Percentiles rank a stretch among this genome's conserved stretches.
phyloP scores from a whole-genome alignment of 352 stramenopile genomes.

The Phytopythium aichiense region DNA sequence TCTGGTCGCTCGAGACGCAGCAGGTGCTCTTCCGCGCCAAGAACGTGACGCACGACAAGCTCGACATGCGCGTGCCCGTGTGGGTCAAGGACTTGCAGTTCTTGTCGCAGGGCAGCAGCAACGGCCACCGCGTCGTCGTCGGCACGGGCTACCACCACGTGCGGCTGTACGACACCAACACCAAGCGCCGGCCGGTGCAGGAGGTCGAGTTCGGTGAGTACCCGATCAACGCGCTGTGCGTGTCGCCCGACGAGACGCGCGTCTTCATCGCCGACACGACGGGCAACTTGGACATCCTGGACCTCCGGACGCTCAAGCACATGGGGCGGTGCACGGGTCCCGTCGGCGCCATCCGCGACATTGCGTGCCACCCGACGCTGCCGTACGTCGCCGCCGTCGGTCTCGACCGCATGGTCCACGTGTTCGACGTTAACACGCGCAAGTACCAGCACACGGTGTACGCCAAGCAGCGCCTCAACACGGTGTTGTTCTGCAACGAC shows the following conservation, averaged over 20 bases:
- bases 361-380: conserved; percentile 87
- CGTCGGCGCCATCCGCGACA: conserved; percentile 87
- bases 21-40: conserved; percentile 76
- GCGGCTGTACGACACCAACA: conserved; percentile 87
- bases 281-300: conserved; percentile 85
- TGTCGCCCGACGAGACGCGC: conserved; percentile 67
- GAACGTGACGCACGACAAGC: conserved; percentile 85
- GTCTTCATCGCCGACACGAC: conserved; percentile 88
- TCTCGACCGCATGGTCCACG: conserved; percentile 92
- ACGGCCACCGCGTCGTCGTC: conserved; percentile 65
- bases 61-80: conserved; percentile 87
- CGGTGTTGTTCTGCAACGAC: conserved; percentile 87
- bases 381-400: conserved; percentile 89
- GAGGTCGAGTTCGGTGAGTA: conserved; percentile 73
- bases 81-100: conserved; percentile 84
- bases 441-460: conserved; percentile 75
- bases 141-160: conserved; percentile 79
- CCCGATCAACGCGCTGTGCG: conserved; percentile 66
- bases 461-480: conserved; percentile 89
- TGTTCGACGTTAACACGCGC: conserved; percentile 87
- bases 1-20: conserved; percentile 84
- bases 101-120: conserved; percentile 52
- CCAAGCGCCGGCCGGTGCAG: conserved; percentile 70
- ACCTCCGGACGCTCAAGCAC: conserved; percentile 86
- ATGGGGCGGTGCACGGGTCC: conserved; percentile 87